phyloP scores from a whole-genome alignment of 176 grass and related monocot genomes.

The Poa annua region DNA sequence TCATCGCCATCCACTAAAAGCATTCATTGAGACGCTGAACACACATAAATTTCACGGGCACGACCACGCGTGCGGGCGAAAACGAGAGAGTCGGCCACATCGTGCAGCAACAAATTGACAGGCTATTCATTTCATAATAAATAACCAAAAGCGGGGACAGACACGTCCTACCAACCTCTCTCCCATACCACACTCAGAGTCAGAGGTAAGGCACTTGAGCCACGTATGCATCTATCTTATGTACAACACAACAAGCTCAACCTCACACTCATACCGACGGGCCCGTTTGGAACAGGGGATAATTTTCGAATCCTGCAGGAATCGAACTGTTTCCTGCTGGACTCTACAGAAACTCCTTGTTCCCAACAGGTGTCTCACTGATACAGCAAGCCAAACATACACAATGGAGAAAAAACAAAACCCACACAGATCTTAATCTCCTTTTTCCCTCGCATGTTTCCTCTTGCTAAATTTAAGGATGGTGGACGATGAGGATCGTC shows the following conservation, averaged over 20 bases:
- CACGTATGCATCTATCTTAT: background rate
- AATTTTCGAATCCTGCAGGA: background rate
- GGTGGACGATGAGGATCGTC: slow-evolving; percentile 37
- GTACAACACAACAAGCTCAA: slow-evolving; percentile 49
- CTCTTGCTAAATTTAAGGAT: slow-evolving; percentile 13
- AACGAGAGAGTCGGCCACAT: slow-evolving; percentile 30
- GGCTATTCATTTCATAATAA: background rate
- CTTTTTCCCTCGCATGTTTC: background rate
- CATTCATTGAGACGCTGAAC: no score
- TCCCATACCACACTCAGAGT: background rate
- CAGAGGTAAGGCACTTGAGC: slow-evolving; percentile 54
- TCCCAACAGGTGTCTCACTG: background rate
- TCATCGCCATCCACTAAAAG: background rate
- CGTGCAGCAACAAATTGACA: slow-evolving; percentile 45
- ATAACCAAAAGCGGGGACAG: slow-evolving; percentile 45
- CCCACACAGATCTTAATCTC: slow-evolving; percentile 18
- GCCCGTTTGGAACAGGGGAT: background rate
- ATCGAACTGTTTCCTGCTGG: background rate
- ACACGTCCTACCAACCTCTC: slow-evolving; percentile 45
- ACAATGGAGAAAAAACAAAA: background rate
- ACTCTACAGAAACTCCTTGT: background rate
- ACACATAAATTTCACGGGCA: background rate
- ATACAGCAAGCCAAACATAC: background rate
- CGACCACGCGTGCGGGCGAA: slow-evolving; percentile 33
- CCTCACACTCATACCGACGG: slow-evolving; percentile 47